Base-by-base conservation (phyloP, 2,329 filamentous ascomycete genomes). In the Juglanconis sp. region DNA sequence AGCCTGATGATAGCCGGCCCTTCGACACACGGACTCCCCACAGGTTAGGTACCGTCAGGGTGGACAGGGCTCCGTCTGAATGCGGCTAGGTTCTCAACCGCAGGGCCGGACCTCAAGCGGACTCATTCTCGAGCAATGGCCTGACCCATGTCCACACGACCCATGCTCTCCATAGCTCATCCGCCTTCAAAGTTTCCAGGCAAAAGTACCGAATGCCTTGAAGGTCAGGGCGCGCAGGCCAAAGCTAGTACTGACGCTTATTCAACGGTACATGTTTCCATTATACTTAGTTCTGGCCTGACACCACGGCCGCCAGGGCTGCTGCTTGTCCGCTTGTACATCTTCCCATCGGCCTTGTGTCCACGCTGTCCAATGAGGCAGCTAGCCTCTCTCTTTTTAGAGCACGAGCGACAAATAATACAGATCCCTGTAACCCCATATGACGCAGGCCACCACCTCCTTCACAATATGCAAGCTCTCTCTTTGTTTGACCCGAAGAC, bases 391-490 rank as follows among this genome's bases (percentile, higher is more conserved):
- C 60, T 59, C 53, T 55, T 30, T 34, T 47, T 57, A 60, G 53
- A 50, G 50, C 44, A 62, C 56, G 47, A 53, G 38, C 60, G 58
- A 53, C 56, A 52, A 53, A 56, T 46, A 52, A 56, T 30, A 50
- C 47, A 55, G 35, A 60, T 53, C 61, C 57, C 40, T 63, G 57
- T 58, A 65, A 56, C 59, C 62, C 62, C 67, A 68, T 68, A 72
- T 73, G 71, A 73, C 71, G 70, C 71, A 70, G 69, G 64, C 66
- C 64, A 67, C 64, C 55, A 57, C 46, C 56, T 62, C 56, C 62
- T 68, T 67, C 63, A 67, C 64, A 65, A 64, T 65, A 67, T 67
- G 68, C 68, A 65, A 67, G 65, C 68, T 67, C 68, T 53, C 38
- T 53, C 38, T 49, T 55, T 62, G 67, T 67, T 69, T 66, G 67